Percentiles rank a stretch among this genome's conserved stretches.
These are phyloP conservation scores for Magnaporthiopsis incrustans DNA, from an alignment of 2,329 filamentous ascomycete genomes.

Conservation along the genomic window DNA sequence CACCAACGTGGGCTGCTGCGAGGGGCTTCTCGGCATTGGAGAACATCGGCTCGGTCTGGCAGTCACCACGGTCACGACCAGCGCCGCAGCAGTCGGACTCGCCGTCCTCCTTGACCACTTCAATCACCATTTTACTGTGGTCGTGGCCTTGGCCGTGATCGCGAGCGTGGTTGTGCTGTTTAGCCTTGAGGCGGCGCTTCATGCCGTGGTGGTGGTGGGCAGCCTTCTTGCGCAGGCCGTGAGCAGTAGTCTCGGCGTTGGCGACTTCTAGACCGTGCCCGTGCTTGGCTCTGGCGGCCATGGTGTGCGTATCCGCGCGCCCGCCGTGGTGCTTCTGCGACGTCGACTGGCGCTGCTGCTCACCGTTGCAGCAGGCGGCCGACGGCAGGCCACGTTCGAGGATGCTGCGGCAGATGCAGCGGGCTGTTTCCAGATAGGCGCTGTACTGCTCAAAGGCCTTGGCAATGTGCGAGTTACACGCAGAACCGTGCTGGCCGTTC, in stretches of 20 bases:
- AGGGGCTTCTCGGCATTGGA: no score
- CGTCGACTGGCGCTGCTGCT: slow-evolving; percentile 3
- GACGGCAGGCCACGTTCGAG: slow-evolving; percentile 18
- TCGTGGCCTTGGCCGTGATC: neutral
- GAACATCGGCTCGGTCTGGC: neutral
- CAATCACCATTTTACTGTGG: neutral
- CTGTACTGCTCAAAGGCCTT: slow-evolving; percentile 26
- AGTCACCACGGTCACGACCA: neutral
- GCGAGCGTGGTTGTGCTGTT: neutral
- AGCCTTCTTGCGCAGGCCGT: neutral
- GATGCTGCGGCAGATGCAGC: slow-evolving; percentile 28
- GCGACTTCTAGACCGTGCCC: neutral
- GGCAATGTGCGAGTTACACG: slow-evolving; percentile 24
- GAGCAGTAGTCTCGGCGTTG: slow-evolving; percentile 3
- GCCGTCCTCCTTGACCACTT: neutral
- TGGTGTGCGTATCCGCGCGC: neutral
- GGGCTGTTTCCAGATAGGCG: slow-evolving; percentile 26
- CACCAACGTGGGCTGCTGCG: neutral
- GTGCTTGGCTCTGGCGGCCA: neutral
- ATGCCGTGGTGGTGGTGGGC: neutral
- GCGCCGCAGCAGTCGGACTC: slow-evolving; percentile 7
- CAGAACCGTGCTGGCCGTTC: slow-evolving; percentile 18
- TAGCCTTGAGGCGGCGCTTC: slow-evolving; percentile 4
- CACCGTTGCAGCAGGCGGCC: neutral
- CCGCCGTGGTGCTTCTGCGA: neutral